Conservation (phyloP, 2,329 filamentous ascomycete genomes). For the Apiospora phragmitis region DNA sequence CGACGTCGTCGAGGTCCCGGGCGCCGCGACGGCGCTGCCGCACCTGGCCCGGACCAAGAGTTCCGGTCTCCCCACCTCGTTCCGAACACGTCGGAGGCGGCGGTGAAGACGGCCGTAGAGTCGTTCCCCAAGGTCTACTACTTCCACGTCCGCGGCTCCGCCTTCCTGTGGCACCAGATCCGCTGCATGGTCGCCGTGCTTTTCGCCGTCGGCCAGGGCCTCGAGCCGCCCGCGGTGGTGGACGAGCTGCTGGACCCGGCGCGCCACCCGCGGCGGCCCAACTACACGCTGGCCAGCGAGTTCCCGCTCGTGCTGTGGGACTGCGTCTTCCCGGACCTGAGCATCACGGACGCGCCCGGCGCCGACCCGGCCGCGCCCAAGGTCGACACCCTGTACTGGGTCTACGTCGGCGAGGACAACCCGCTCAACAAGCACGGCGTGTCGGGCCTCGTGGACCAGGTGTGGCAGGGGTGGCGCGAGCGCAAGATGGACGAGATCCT, state of each 20-base stretch:
- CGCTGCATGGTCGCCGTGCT: conserved; percentile 89
- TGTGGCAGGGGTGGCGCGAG: conserved; percentile 83
- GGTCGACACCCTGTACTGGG: conserved; percentile 71
- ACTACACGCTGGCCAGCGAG: conserved; percentile 89
- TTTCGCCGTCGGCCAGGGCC: conserved; percentile 88
- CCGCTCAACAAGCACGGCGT: conserved; percentile 62
- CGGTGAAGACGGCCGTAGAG: conserved; percentile 11
- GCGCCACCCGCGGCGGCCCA: conserved; percentile 73
- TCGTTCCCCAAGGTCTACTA: conserved; percentile 71
- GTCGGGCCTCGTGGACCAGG: conserved; percentile 66
- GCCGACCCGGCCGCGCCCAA: conserved; percentile 31
- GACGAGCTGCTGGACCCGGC: conserved; percentile 72
- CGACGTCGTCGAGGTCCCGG: conserved; percentile 71
- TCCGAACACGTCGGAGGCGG: conserved; percentile 16
- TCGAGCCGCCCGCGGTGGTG: conserved; percentile 75
- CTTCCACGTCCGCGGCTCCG: conserved; percentile 85
- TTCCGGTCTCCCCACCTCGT: conserved; percentile 30
- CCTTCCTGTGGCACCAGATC: conserved; percentile 98
- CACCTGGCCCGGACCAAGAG: conserved; percentile 63
- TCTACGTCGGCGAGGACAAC: conserved; percentile 71
- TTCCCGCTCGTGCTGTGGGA: conserved; percentile 93
- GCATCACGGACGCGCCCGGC: conserved; percentile 17
- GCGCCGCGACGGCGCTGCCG: conserved; percentile 52
- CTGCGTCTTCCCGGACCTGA: conserved; percentile 72
- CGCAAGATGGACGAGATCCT: conserved; percentile 90